Evolutionary conservation across 202 grass and related monocot species (phyloP).

Genomic region (Schoenoplectus tabernaemontani): DNA sequence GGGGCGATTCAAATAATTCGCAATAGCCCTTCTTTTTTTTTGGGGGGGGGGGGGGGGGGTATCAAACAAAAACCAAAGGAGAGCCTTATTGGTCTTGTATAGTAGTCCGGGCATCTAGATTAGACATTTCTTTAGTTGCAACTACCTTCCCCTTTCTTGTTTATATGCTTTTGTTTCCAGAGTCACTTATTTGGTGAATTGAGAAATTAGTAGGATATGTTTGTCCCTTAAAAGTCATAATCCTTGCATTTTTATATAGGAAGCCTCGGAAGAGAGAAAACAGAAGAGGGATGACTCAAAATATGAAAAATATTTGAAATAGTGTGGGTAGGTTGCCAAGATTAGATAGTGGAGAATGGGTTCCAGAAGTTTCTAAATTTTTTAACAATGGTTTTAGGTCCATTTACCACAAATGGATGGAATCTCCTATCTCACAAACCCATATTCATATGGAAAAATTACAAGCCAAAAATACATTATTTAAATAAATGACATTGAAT

Average conservation of each 20-base stretch:
- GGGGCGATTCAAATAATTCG: too few relatives aligned
- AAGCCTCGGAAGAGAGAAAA: neutral
- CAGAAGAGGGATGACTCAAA: neutral
- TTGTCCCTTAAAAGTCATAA: neutral
- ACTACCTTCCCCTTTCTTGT: neutral
- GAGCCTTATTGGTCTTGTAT: too few relatives aligned
- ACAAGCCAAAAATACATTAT: constrained; percentile 1
- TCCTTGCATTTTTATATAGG: neutral
- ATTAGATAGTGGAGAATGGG: neutral
- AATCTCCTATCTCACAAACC: neutral
- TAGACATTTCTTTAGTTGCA: neutral
- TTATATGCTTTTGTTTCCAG: neutral
- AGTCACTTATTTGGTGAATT: neutral
- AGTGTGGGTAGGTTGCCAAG: neutral
- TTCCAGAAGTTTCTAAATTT: neutral
- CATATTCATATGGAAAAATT: neutral
- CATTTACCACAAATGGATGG: neutral
- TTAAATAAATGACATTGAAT: constrained; percentile 10
- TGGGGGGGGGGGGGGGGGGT: too few relatives aligned
- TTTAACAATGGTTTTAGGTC: neutral
- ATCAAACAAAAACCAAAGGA: too few relatives aligned
- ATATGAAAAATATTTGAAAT: neutral
- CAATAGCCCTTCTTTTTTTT: too few relatives aligned
- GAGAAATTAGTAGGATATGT: neutral
- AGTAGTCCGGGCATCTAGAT: neutral